Conservation (phyloP, 768 basidiomycete genomes). For the Sporobolomyces roseus region DNA sequence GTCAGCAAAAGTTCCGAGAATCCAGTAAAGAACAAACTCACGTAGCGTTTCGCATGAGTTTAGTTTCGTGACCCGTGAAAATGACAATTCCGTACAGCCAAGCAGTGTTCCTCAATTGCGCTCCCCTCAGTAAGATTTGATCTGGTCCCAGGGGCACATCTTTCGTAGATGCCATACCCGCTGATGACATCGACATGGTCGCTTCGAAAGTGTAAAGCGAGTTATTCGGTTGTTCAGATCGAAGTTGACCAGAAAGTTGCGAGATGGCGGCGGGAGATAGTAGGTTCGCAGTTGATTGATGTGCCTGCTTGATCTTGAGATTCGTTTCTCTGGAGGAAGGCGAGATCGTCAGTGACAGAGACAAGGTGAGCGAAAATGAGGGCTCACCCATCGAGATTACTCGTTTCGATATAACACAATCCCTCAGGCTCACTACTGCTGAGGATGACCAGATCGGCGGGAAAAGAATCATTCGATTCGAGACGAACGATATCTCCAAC, state of each 20-base stretch:
- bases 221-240: conserved; percentile 96
- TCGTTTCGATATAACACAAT: conserved; percentile 94
- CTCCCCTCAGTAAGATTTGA: conserved; percentile 87
- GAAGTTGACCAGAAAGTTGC: conserved; percentile 71
- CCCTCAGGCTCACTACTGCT: conserved; percentile 94
- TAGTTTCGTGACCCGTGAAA: conserved; percentile 97
- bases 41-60: conserved; percentile 97
- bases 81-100: conserved; percentile 94
- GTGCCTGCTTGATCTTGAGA: conserved; percentile 96
- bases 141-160: conserved; percentile 90
- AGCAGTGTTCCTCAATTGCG: conserved; percentile 89
- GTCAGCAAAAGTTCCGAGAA: not conserved
- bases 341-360: not conserved
- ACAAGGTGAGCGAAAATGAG: not conserved
- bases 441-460: conserved; percentile 83
- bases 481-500: conserved; percentile 91
- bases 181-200: conserved; percentile 54
- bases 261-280: conserved; percentile 72
- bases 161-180: conserved; percentile 52
- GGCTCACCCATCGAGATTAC: conserved; percentile 86
- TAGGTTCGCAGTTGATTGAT: conserved; percentile 69
- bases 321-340: conserved; percentile 76
- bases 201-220: conserved; percentile 90
- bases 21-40: conserved; percentile 53
- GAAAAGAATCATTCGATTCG: conserved; percentile 89